Evolutionary conservation across 108 stramenopile genomes (phyloP).

Genomic region (Nitzschia palea): DNA sequence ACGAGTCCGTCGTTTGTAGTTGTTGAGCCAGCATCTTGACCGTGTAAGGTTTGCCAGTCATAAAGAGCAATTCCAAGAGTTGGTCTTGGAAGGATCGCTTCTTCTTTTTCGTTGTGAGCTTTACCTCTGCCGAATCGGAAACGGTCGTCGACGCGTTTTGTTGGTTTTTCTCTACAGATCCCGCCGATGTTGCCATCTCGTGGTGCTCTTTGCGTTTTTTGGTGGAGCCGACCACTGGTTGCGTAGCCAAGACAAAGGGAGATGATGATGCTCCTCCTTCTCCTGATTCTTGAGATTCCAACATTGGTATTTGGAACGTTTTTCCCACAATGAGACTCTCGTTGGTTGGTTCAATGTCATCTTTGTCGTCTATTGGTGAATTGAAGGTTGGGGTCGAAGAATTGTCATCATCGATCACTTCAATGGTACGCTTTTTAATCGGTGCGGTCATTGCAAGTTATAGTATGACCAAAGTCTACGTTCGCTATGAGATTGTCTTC

Average conservation of each 20-base stretch:
- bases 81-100: constrained; percentile 80
- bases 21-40: constrained; percentile 64
- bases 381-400: neutral
- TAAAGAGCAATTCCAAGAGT: constrained; percentile 62
- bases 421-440: constrained; percentile 4
- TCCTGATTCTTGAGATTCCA: constrained; percentile 2
- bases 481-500: neutral
- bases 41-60: constrained; percentile 66
- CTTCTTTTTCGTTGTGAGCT: constrained; percentile 20
- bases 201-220: no score
- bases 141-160: neutral
- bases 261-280: neutral
- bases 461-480: no score
- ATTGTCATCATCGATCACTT: neutral
- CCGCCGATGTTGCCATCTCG: no score
- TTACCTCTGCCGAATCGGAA: neutral
- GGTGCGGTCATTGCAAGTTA: constrained; percentile 1
- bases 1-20: constrained; percentile 56
- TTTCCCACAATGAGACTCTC: neutral
- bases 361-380: neutral
- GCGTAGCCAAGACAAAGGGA: no score
- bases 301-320: constrained; percentile 4
- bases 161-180: no score
- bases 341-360: neutral
- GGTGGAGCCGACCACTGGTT: no score